Conservation (phyloP, 1,139 yeast species). For the Geotrichum restrictum region DNA sequence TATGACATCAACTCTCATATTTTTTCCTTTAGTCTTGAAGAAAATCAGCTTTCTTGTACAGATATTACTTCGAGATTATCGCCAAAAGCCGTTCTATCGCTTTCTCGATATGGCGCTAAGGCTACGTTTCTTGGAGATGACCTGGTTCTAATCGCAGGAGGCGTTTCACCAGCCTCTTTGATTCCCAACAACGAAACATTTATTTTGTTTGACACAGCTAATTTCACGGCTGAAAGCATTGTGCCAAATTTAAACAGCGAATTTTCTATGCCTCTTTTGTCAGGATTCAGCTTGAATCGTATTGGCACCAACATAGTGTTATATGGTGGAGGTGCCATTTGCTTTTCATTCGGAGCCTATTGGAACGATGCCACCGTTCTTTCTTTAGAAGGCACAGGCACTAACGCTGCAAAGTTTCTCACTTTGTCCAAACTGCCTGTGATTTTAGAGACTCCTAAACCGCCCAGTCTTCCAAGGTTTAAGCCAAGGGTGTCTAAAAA, state of each 20-base stretch:
- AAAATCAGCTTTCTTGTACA: constrained; percentile 21
- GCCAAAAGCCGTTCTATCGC: constrained; percentile 3
- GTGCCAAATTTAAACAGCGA: constrained; percentile 32
- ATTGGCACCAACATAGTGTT: constrained; percentile 35
- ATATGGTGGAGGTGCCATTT: constrained; percentile 76
- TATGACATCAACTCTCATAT: constrained; percentile 40
- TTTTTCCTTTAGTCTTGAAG: constrained; percentile 38
- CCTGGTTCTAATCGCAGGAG: constrained; percentile 54
- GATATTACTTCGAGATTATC: constrained; percentile 14
- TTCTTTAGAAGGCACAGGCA: constrained; percentile 3
- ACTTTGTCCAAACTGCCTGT: constrained; percentile 6
- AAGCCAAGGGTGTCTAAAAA: background rate
- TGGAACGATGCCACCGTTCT: constrained; percentile 45
- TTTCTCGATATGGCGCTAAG: constrained; percentile 26
- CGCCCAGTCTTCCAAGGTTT: background rate
- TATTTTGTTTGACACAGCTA: constrained; percentile 38
- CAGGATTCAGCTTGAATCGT: constrained; percentile 51
- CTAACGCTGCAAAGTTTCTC: background rate
- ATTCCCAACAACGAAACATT: constrained; percentile 43
- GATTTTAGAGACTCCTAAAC: constrained; percentile 4
- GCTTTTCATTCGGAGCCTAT: constrained; percentile 76
- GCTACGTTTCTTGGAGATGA: constrained; percentile 26
- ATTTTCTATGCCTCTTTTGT: constrained; percentile 47
- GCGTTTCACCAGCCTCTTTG: constrained; percentile 48
- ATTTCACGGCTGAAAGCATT: background rate